Evolutionary conservation across 2,329 filamentous ascomycete genomes (phyloP).

Genomic region (Chaetomiaceae sp.): DNA sequence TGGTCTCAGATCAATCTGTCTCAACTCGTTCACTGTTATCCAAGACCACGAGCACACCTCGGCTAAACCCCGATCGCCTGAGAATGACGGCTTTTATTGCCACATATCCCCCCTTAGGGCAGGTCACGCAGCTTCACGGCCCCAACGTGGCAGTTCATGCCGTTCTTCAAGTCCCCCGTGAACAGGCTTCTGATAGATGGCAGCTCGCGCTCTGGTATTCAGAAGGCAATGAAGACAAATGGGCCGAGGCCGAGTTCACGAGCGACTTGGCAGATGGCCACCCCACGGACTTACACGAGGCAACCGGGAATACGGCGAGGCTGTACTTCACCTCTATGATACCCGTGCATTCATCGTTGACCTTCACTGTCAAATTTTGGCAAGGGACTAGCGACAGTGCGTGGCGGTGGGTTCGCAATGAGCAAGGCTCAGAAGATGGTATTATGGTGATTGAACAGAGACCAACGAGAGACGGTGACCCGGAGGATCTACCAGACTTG

Average conservation of each 20-base stretch:
- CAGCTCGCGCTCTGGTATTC: conserved; percentile 72
- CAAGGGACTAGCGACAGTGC: conserved; percentile 39
- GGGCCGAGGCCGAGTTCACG: conserved; percentile 49
- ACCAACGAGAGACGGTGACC: conserved; percentile 27
- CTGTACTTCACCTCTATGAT: conserved; percentile 55
- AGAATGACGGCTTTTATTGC: conserved; percentile 35
- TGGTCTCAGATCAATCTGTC: neutral
- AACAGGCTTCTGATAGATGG: conserved; percentile 56
- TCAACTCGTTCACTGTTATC: neutral
- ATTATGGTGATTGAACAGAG: conserved; percentile 49
- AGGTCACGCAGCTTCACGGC: conserved; percentile 59
- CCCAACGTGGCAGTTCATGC: conserved; percentile 58
- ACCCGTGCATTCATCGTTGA: conserved; percentile 44
- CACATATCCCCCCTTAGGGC: conserved; percentile 68
- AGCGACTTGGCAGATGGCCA: conserved; percentile 24
- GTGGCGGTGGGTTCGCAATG: conserved; percentile 70
- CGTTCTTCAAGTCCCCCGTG: conserved; percentile 60
- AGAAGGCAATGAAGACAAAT: conserved; percentile 36
- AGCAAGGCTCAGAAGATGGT: conserved; percentile 60
- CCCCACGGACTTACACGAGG: conserved; percentile 51
- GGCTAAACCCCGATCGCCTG: conserved; percentile 10
- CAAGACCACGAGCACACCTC: neutral
- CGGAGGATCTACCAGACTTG: conserved; percentile 48
- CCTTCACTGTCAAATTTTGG: conserved; percentile 70
- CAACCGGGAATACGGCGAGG: conserved; percentile 32